phyloP scores from a whole-genome alignment of 2,329 filamentous ascomycete genomes.

The Hypoxylon sp. region DNA sequence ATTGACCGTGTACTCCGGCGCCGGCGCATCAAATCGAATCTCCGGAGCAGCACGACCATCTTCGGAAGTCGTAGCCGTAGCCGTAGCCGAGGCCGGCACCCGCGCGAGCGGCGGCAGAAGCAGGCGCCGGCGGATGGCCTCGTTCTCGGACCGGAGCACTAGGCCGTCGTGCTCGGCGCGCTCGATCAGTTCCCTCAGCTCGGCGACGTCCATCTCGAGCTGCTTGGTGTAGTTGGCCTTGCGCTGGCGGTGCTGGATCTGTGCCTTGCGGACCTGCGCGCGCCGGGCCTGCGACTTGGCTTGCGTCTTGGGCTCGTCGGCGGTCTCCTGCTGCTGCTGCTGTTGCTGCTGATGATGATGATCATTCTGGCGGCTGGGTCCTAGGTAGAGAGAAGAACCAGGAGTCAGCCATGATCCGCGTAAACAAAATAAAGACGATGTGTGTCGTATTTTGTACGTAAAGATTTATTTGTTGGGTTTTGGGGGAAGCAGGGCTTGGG shows the following conservation, averaged over 20 bases:
- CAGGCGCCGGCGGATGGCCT: slow-evolving; percentile 55
- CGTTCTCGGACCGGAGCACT: slow-evolving; percentile 58
- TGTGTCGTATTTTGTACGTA: slow-evolving; percentile 4
- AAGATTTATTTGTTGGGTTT: neutral
- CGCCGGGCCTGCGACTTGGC: slow-evolving; percentile 61
- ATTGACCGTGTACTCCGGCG: slow-evolving; percentile 47
- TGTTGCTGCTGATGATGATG: slow-evolving; percentile 23
- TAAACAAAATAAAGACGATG: neutral
- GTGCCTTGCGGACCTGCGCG: slow-evolving; percentile 64
- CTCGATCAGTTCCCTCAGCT: slow-evolving; percentile 61
- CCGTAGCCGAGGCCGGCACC: neutral
- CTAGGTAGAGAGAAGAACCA: slow-evolving; percentile 27
- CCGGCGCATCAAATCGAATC: no score
- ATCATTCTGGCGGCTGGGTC: slow-evolving; percentile 23
- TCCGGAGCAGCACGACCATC: no score
- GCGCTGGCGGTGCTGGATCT: slow-evolving; percentile 67
- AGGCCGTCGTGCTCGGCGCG: slow-evolving; percentile 55
- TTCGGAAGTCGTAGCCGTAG: neutral
- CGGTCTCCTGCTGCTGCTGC: slow-evolving; percentile 1
- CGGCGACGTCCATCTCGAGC: slow-evolving; percentile 63
- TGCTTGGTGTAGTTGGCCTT: slow-evolving; percentile 67
- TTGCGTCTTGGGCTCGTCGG: slow-evolving; percentile 36
- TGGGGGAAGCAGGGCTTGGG: no score
- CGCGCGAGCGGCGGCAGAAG: slow-evolving; percentile 48
- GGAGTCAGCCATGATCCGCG: slow-evolving; percentile 25